Evolutionary conservation across 2,329 filamentous ascomycete species (phyloP).

Genomic region (Stemphylium lycopersici): DNA sequence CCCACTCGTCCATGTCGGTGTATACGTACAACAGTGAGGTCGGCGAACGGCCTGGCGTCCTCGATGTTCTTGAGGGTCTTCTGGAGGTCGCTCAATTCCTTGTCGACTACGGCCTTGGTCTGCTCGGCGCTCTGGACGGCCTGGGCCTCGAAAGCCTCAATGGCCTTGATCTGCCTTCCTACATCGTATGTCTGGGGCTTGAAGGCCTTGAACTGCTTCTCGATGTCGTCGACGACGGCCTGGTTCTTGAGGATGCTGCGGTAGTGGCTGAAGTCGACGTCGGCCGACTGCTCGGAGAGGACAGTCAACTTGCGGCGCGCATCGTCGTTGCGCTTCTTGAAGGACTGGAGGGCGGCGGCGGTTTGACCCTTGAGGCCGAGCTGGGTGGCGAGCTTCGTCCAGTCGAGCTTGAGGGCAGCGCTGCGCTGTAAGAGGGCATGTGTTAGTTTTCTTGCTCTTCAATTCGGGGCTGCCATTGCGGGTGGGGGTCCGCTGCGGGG

Average conservation of each 20-base stretch:
- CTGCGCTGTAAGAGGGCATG: constrained; percentile 71
- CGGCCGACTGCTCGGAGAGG: constrained; percentile 82
- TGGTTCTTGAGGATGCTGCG: constrained; percentile 93
- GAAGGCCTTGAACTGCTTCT: constrained; percentile 91
- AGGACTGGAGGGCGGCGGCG: constrained; percentile 85
- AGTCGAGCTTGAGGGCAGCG: constrained; percentile 99
- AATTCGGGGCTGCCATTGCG: constrained; percentile 36
- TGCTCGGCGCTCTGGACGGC: constrained; percentile 95
- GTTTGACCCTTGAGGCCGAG: constrained; percentile 97
- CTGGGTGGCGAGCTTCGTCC: constrained; percentile 90
- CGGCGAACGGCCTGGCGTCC: constrained; percentile 91
- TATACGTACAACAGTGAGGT: constrained; percentile 90
- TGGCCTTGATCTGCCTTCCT: constrained; percentile 91
- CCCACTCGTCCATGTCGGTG: constrained; percentile 3
- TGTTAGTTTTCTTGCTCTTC: constrained; percentile 41
- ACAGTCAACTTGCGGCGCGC: constrained; percentile 89
- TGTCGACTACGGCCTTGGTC: constrained; percentile 94
- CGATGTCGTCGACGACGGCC: constrained; percentile 93
- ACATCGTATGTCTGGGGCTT: constrained; percentile 95
- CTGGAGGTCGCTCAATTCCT: constrained; percentile 90
- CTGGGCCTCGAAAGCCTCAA: constrained; percentile 97
- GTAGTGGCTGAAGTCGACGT: constrained; percentile 94
- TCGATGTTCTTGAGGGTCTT: constrained; percentile 98
- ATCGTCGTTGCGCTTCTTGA: constrained; percentile 99
- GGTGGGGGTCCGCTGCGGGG: constrained; percentile 29